Percentiles rank a stretch among this genome's conserved stretches.
These are phyloP conservation scores for Penicillium sp. DNA, from an alignment of 2,329 filamentous ascomycete genomes.

Conservation along the genomic window DNA sequence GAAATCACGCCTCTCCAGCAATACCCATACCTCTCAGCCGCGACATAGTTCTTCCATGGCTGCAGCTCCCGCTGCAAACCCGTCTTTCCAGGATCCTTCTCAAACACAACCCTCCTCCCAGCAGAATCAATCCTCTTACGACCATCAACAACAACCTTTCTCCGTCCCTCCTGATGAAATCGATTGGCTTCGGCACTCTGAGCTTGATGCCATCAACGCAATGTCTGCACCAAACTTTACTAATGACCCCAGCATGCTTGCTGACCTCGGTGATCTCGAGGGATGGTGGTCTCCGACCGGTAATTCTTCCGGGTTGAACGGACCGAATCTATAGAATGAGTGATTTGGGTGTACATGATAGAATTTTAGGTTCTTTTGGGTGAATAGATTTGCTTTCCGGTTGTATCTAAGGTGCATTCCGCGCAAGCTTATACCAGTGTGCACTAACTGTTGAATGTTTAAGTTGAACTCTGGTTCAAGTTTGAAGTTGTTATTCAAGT, in stretches of 20 bases:
- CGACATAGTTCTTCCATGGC: neutral
- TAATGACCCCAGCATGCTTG: constrained; percentile 21
- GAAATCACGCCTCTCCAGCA: constrained; percentile 24
- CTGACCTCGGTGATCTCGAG: constrained; percentile 33
- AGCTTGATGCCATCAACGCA: constrained; percentile 19
- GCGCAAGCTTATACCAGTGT: no score
- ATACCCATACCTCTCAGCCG: neutral
- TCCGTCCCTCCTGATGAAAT: constrained; percentile 22
- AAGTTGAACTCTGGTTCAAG: no score
- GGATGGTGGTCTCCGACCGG: constrained; percentile 36
- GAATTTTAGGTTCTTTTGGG: neutral
- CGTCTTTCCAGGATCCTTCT: constrained; percentile 5
- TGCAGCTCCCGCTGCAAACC: neutral
- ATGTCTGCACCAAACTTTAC: constrained; percentile 17
- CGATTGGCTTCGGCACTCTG: constrained; percentile 36
- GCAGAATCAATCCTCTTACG: neutral
- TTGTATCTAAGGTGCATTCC: no score
- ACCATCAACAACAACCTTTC: constrained; percentile 16
- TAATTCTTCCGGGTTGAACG: constrained; percentile 16
- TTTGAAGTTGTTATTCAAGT: no score
- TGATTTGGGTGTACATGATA: neutral
- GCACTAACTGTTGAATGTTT: no score
- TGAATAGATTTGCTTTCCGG: neutral
- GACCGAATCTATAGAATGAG: constrained; percentile 21
- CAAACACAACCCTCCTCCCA: constrained; percentile 9